A percentile compares a stretch with the other conserved stretches of the same genome.
These are phyloP conservation scores for Sphagnurus paluster DNA, from an alignment of 1,284 basidiomycete species.

Conservation along the genomic window DNA sequence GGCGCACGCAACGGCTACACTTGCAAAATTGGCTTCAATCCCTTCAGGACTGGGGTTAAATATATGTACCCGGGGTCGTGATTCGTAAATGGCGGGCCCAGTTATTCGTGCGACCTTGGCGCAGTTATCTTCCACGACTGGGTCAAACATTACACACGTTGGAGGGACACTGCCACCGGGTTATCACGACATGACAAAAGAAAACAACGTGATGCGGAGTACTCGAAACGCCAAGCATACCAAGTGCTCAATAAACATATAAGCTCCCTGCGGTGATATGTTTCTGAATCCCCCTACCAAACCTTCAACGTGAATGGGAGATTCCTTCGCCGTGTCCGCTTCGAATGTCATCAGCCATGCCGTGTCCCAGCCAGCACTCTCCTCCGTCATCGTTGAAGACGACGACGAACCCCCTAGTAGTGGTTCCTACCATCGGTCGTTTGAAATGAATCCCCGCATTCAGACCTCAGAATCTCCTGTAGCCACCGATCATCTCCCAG, in stretches of 20 bases:
- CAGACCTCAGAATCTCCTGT: conserved; percentile 1
- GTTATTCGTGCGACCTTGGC: no score
- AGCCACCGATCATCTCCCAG: conserved; percentile 6
- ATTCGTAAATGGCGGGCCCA: no score
- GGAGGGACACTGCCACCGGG: no score
- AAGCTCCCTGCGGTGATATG: background rate
- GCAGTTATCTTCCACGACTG: no score
- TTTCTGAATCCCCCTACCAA: background rate
- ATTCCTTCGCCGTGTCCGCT: conserved; percentile 29
- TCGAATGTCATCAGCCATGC: conserved; percentile 28
- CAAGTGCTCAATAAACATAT: conserved; percentile 7
- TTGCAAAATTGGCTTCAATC: no score
- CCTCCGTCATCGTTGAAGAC: conserved; percentile 34
- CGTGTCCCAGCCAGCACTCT: conserved; percentile 31
- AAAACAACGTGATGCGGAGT: conserved; percentile 7
- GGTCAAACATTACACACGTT: background rate
- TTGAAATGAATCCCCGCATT: conserved; percentile 28
- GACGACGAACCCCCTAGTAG: conserved; percentile 44
- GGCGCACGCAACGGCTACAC: no score
- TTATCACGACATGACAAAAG: no score
- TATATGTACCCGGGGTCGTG: no score
- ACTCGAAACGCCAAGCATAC: conserved; percentile 10
- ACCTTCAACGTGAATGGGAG: conserved; percentile 33
- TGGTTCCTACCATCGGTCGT: conserved; percentile 27
- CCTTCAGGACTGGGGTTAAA: no score